Evolutionary conservation across 345 rosid genomes (phyloP).

Genomic region (Lepidium africanum): DNA sequence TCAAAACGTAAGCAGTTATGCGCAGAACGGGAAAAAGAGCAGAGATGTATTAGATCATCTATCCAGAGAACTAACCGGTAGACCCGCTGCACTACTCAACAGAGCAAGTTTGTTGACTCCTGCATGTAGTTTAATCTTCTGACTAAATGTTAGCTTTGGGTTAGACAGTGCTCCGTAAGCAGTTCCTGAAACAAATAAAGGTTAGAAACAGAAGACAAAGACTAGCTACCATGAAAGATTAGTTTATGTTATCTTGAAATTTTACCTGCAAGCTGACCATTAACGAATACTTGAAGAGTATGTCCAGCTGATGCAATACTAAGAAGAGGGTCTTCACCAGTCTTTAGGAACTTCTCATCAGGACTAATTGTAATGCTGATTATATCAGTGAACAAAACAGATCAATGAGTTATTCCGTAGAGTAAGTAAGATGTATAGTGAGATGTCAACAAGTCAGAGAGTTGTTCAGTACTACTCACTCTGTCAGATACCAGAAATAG

Average conservation of each 20-base stretch:
- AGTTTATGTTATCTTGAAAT: background rate
- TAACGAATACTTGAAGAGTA: conserved; percentile 59
- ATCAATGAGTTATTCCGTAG: conserved; percentile 46
- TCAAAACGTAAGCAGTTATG: background rate
- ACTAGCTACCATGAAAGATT: background rate
- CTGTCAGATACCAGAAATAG: conserved; percentile 91
- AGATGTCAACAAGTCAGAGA: conserved; percentile 51
- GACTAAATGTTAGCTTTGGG: conserved; percentile 58
- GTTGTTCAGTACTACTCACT: conserved; percentile 43
- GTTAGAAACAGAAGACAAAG: background rate
- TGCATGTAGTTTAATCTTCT: conserved; percentile 18
- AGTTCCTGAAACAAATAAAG: conserved; percentile 42
- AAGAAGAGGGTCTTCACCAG: conserved; percentile 44
- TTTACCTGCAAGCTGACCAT: conserved; percentile 66
- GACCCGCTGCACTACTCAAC: conserved; percentile 72
- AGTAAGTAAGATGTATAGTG: conserved; percentile 51
- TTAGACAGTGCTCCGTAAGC: conserved; percentile 46
- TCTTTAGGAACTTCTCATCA: conserved; percentile 41
- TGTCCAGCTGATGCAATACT: conserved; percentile 62
- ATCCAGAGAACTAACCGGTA: conserved; percentile 51
- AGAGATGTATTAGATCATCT: background rate
- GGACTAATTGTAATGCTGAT: conserved; percentile 17
- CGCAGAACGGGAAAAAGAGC: background rate
- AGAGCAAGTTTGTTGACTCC: conserved; percentile 40
- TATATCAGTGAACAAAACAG: conserved; percentile 39